Evolutionary conservation across 371 early-diverging fungal species (phyloP).

Genomic region (Dinochytrium kinnereticum): DNA sequence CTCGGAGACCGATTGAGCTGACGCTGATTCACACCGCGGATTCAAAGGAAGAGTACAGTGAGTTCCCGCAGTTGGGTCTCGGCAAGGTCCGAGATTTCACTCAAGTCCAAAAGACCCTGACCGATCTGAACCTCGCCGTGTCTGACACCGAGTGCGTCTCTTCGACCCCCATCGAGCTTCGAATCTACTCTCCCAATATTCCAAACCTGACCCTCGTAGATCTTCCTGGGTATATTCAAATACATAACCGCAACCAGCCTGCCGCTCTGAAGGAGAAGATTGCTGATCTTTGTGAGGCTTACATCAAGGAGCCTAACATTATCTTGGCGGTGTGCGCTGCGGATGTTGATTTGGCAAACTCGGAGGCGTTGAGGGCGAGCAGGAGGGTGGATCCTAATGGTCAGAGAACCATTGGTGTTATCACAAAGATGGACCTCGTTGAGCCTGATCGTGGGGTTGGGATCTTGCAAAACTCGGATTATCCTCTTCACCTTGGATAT

Average conservation of each 20-base stretch:
- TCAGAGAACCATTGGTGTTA: conserved; percentile 95
- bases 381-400: conserved; percentile 94
- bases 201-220: conserved; percentile 98
- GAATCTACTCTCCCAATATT: conserved; percentile 91
- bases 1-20: conserved; percentile 97
- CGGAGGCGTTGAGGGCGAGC: conserved; percentile 91
- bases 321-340: conserved; percentile 98
- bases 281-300: conserved; percentile 90
- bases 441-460: conserved; percentile 82
- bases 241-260: conserved; percentile 95
- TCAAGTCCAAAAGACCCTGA: conserved; percentile 86
- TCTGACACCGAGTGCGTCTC: conserved; percentile 93
- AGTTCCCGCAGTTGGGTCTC: conserved; percentile 91
- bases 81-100: conserved; percentile 87
- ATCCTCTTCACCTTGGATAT: conserved; percentile 95
- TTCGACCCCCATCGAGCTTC: conserved; percentile 91
- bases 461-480: conserved; percentile 87
- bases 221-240: conserved; percentile 98
- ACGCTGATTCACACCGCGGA: conserved; percentile 93
- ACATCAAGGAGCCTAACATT: conserved; percentile 92
- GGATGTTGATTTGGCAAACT: conserved; percentile 98
- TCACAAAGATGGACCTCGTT: conserved; percentile 99
- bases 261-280: conserved; percentile 90
- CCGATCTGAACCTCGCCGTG: conserved; percentile 92
- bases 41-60: conserved; percentile 86